phyloP scores from a whole-genome alignment of 2,329 filamentous ascomycete species.

The Bipolaris zeicola region DNA sequence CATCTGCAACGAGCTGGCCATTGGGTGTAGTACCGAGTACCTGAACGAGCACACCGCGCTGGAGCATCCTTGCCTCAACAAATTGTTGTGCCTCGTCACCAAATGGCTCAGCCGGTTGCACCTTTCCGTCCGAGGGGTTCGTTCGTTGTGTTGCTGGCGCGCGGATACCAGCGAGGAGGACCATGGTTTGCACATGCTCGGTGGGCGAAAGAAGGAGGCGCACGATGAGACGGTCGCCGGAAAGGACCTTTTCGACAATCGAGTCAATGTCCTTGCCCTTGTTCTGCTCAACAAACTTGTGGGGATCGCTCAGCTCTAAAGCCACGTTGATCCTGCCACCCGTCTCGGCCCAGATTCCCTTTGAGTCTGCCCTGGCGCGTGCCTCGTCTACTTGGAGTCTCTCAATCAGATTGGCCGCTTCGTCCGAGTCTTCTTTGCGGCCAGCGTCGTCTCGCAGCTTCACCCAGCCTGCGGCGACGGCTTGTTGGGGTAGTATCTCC shows the following conservation, averaged over 20 bases:
- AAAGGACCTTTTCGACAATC: constrained; percentile 88
- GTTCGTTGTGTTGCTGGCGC: constrained; percentile 87
- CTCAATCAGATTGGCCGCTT: constrained; percentile 72
- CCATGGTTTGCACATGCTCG: constrained; percentile 87
- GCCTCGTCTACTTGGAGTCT: constrained; percentile 77
- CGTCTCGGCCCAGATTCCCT: constrained; percentile 78
- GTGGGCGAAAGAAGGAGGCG: constrained; percentile 79
- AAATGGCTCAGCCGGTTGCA: constrained; percentile 84
- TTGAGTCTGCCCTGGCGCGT: constrained; percentile 76
- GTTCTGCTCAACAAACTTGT: constrained; percentile 77
- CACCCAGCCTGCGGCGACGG: constrained; percentile 87
- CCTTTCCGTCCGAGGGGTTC: constrained; percentile 76
- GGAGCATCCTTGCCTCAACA: constrained; percentile 83
- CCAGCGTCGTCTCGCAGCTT: constrained; percentile 94
- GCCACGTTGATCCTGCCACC: constrained; percentile 73
- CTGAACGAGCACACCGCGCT: constrained; percentile 81
- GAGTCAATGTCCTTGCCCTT: constrained; percentile 82
- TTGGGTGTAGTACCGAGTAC: constrained; percentile 88
- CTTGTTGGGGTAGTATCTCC: constrained; percentile 72
- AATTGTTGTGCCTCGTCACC: constrained; percentile 89
- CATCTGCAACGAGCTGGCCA: constrained; percentile 84
- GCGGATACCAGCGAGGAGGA: constrained; percentile 86
- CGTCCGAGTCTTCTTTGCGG: constrained; percentile 84
- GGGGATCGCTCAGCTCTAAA: constrained; percentile 79
- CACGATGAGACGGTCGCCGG: constrained; percentile 86